These are phyloP conservation scores for Hippophae rhamnoides DNA, from an alignment of 306 rosid species.

Conservation along the genomic window DNA sequence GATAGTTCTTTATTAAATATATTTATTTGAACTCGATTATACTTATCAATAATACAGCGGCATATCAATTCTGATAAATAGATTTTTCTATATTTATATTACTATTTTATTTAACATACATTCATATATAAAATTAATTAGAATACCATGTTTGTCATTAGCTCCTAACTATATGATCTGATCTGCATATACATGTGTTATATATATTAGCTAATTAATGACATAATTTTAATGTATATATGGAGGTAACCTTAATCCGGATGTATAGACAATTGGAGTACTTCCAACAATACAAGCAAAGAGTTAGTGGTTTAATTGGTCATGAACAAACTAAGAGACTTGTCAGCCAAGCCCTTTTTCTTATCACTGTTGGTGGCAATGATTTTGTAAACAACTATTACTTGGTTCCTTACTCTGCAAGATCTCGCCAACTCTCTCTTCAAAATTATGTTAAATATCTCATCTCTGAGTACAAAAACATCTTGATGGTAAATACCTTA, in stretches of 20 bases:
- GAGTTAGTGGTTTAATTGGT: conserved; percentile 36
- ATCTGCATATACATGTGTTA: not conserved
- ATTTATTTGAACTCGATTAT: no score
- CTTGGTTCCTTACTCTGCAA: conserved; percentile 44
- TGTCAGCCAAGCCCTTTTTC: conserved; percentile 44
- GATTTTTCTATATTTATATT: not conserved
- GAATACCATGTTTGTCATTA: not conserved
- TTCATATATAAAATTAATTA: not conserved
- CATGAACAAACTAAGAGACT: conserved; percentile 18
- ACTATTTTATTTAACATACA: no score
- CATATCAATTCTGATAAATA: no score
- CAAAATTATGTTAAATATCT: conserved; percentile 51
- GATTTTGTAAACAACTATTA: conserved; percentile 74
- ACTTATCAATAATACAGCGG: no score
- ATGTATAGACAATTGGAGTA: conserved; percentile 51
- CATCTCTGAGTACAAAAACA: conserved; percentile 47
- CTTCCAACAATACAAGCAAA: conserved; percentile 47
- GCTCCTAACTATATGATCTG: no score
- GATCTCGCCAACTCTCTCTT: conserved; percentile 49
- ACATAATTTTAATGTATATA: not conserved
- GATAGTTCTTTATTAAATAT: not conserved
- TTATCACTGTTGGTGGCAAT: conserved; percentile 55
- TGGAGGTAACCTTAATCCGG: conserved; percentile 54
- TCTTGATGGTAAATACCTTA: conserved; percentile 32
- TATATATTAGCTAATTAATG: not conserved